Base-by-base conservation (phyloP, 2,329 filamentous ascomycete genomes). In the Penicillium frequentans region DNA sequence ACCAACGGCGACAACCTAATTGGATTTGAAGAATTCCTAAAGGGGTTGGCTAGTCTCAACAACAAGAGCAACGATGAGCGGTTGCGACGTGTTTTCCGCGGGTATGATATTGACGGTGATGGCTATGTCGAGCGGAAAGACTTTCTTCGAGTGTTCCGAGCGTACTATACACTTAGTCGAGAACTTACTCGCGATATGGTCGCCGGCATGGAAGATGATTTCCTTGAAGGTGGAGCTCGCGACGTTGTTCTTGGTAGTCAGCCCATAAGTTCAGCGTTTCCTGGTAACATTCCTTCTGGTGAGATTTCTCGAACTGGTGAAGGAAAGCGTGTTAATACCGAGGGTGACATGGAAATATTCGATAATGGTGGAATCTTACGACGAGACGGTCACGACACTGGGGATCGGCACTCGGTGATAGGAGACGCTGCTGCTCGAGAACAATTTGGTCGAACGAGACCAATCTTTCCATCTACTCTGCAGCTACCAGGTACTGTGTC, bases 61-160 rank as follows among this genome's bases (percentile, higher is more conserved):
- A 80, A 82, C 26, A 82, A 82, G 54, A 78, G 78, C 54, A 81
- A 82, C 24, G 77, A 89, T 64, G 86, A 90, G 64, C 87, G 90
- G 61, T 80, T 93, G 43, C 81, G 78, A 56, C 85, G 88, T 58
- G 88, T 95, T 2, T 96, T 98, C 69, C 85, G 90, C 55, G 93
- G 91, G 13, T 98, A 96, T 68, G 95, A 99, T 68, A 85, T 96
- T 50, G 91, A 98, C 66, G 84, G 84, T 1, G 93, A 98, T 74
- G 93, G 93, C 11, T 96, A 84, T 64, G 88, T 98, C 43, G 87
- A 88, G 66, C 84, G 95, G 16, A 88, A 88, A 65, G 93, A 99
- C 72, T 96, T 97, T 66, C 76, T 98, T 31, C 87, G 93, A 55
- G 89, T 99, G 76, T 96, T 98, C 74, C 84, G 91, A 44, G 93